phyloP scores from a whole-genome alignment of 2,329 filamentous ascomycete species.

The Didymellaceae sp. region DNA sequence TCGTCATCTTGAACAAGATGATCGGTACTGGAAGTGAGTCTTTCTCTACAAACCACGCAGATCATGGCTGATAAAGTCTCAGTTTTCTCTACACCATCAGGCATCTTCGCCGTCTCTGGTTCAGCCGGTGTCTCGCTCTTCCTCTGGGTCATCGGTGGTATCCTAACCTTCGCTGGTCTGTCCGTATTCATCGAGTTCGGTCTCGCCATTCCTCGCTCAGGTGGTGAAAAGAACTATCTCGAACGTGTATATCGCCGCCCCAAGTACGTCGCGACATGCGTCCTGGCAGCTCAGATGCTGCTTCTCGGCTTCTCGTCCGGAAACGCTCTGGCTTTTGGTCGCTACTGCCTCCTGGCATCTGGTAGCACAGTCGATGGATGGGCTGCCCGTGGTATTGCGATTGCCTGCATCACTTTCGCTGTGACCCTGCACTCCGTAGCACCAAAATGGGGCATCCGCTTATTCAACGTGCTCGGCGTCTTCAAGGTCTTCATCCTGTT shows the following conservation, averaged over 20 bases:
- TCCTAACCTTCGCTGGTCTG: constrained; percentile 65
- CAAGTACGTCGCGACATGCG: constrained; percentile 64
- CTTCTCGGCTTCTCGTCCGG: constrained; percentile 66
- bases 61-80: constrained; percentile 6
- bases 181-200: constrained; percentile 70
- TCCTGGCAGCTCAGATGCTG: constrained; percentile 67
- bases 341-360: constrained; percentile 64
- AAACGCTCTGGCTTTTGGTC: constrained; percentile 65
- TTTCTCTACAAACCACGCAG: neutral
- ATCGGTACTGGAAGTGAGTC: constrained; percentile 38
- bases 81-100: constrained; percentile 63
- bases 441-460: constrained; percentile 65
- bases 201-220: constrained; percentile 66
- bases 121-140: constrained; percentile 62
- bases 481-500: constrained; percentile 67
- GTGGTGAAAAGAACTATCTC: constrained; percentile 71
- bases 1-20: constrained; percentile 46
- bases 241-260: constrained; percentile 67
- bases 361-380: constrained; percentile 60
- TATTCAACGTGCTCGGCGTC: constrained; percentile 65
- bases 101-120: constrained; percentile 62
- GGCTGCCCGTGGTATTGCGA: constrained; percentile 61
- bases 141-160: constrained; percentile 60
- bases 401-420: constrained; percentile 58
- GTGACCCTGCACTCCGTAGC: constrained; percentile 59